These are phyloP conservation scores for Boletus bicolor DNA, from an alignment of 768 basidiomycete species.

Conservation along the genomic window DNA sequence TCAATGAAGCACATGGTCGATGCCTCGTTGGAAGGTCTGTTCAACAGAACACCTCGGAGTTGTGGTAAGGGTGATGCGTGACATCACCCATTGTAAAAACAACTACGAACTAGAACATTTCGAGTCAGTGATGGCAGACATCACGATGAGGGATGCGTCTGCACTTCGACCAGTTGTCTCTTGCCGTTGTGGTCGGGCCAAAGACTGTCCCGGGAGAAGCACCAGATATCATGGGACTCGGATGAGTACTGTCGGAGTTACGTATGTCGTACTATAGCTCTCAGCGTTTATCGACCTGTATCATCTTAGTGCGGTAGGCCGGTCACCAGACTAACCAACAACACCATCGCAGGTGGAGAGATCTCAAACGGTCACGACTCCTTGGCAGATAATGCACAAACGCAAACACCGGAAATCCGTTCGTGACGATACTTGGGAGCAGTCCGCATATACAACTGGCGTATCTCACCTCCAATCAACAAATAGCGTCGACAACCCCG, in stretches of 20 bases:
- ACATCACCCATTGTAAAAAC: not conserved
- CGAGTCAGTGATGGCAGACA: not conserved
- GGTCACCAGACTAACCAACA: too few species aligned
- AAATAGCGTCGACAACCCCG: not conserved
- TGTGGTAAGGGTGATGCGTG: not conserved
- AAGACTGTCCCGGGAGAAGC: not conserved
- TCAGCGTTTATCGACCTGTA: too few species aligned
- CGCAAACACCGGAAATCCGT: conserved; percentile 19
- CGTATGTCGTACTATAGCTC: too few species aligned
- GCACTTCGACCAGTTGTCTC: not conserved
- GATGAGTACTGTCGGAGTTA: too few species aligned
- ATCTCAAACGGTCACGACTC: too few species aligned
- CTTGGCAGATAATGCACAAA: conserved; percentile 18
- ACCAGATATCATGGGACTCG: not conserved
- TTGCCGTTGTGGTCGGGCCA: not conserved
- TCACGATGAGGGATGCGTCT: not conserved
- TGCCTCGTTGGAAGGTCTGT: too few species aligned
- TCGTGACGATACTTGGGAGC: conserved; percentile 11
- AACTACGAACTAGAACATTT: not conserved
- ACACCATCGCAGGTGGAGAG: too few species aligned
- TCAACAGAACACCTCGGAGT: not conserved
- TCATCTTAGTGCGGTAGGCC: too few species aligned
- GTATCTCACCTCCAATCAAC: conserved; percentile 3
- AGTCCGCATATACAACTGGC: not conserved
- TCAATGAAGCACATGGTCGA: too few species aligned